These are phyloP conservation scores for Ormosia emarginata DNA, from an alignment of 306 rosid species.

Conservation along the genomic window DNA sequence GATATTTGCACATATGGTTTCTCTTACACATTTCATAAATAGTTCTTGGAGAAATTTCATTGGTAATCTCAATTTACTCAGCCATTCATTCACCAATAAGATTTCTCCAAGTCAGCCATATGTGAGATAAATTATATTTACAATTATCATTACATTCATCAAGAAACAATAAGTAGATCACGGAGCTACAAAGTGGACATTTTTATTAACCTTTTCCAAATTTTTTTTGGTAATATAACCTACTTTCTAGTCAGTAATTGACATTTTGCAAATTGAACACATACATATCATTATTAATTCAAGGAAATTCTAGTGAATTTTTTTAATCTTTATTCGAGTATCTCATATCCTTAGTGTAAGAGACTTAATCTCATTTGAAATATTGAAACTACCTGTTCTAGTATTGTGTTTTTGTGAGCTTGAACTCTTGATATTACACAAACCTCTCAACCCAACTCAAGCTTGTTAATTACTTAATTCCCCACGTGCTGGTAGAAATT, in stretches of 20 bases:
- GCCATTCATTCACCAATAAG: neutral
- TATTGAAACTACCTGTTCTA: too few relatives aligned
- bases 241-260: slow-evolving; percentile 28
- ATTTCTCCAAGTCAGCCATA: neutral
- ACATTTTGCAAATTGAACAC: neutral
- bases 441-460: too few relatives aligned
- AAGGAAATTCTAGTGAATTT: neutral
- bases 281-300: neutral
- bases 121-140: neutral
- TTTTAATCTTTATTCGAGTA: neutral
- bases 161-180: neutral
- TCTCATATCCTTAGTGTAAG: too few relatives aligned
- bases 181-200: too few relatives aligned
- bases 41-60: neutral
- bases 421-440: too few relatives aligned
- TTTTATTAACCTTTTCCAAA: too few relatives aligned
- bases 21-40: neutral
- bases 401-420: too few relatives aligned
- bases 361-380: too few relatives aligned
- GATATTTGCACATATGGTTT: neutral
- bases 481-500: too few relatives aligned
- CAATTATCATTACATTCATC: neutral
- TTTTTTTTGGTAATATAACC: neutral
- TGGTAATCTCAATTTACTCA: neutral
- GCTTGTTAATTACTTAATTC: too few relatives aligned